These are phyloP conservation scores for Fusarium neocosmosporiellum DNA, from an alignment of 2,329 filamentous ascomycete genomes.

Conservation along the genomic window DNA sequence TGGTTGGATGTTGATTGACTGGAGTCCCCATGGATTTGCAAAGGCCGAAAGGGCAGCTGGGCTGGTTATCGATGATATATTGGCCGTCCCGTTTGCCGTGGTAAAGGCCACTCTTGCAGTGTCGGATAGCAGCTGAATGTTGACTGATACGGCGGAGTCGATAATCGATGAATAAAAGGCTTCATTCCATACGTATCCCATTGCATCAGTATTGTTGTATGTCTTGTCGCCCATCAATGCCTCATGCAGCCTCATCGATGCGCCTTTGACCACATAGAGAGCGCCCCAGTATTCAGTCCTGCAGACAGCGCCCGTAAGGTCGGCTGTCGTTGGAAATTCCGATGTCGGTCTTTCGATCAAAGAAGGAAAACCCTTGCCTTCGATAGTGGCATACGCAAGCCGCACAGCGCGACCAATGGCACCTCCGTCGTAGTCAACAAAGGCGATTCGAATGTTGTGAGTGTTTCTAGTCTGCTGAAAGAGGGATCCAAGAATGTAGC, in stretches of 20 bases:
- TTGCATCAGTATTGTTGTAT: conserved; percentile 26
- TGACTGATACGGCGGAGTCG: conserved; percentile 26
- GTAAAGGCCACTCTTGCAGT: conserved; percentile 24
- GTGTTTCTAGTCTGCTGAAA: conserved; percentile 31
- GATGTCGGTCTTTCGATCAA: conserved; percentile 25
- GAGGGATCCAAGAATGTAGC: conserved; percentile 38
- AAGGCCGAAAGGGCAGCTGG: neutral
- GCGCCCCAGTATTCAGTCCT: conserved; percentile 33
- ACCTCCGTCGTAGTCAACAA: conserved; percentile 40
- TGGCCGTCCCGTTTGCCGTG: conserved; percentile 21
- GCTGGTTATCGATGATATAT: neutral
- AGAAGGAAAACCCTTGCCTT: conserved; percentile 26
- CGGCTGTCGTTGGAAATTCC: conserved; percentile 10
- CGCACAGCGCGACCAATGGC: conserved; percentile 36
- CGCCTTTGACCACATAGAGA: conserved; percentile 21
- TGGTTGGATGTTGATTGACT: neutral
- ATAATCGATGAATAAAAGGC: conserved; percentile 26
- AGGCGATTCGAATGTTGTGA: conserved; percentile 31
- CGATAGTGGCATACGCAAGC: conserved; percentile 27
- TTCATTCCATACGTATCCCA: conserved; percentile 37
- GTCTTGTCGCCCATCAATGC: conserved; percentile 12
- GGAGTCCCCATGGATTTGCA: neutral
- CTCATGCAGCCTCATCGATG: conserved; percentile 20
- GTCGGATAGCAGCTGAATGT: conserved; percentile 20
- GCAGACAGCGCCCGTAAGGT: conserved; percentile 26